Evolutionary conservation across 345 rosid genomes (phyloP).

Genomic region (Linum trigynum): DNA sequence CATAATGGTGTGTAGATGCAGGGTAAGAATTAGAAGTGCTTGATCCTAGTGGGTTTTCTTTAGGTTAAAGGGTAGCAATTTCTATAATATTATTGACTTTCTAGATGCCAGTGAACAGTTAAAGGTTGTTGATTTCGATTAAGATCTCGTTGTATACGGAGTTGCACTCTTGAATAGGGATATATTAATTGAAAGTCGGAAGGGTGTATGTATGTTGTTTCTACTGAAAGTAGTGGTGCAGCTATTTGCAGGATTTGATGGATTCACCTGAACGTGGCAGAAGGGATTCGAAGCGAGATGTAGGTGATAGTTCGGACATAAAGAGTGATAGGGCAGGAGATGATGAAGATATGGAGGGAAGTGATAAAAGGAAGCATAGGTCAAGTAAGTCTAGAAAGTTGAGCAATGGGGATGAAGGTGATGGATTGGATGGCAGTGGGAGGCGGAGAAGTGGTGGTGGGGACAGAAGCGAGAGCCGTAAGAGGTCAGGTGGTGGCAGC

Average conservation of each 20-base stretch:
- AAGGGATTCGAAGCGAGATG: conserved; percentile 33
- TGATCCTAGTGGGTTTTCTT: too few relatives aligned
- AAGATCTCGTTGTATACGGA: too few relatives aligned
- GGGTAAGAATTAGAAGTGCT: too few relatives aligned
- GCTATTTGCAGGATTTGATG: conserved; percentile 17
- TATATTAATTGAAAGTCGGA: too few relatives aligned
- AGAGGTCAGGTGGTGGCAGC: conserved; percentile 41
- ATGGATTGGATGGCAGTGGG: conserved; percentile 44
- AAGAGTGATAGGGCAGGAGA: conserved; percentile 42
- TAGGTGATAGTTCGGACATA: conserved; percentile 34
- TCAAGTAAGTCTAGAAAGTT: conserved; percentile 52
- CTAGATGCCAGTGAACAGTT: too few relatives aligned
- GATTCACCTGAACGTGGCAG: conserved; percentile 57
- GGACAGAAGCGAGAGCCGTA: conserved; percentile 49
- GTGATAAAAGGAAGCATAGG: conserved; percentile 55
- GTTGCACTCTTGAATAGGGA: too few relatives aligned
- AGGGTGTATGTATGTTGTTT: too few relatives aligned
- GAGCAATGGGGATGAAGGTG: conserved; percentile 43
- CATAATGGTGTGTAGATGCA: too few relatives aligned
- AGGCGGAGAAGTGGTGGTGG: conserved; percentile 45
- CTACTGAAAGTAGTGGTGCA: too few relatives aligned
- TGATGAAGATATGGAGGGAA: conserved; percentile 49
- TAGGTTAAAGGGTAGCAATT: too few relatives aligned
- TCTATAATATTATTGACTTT: too few relatives aligned
- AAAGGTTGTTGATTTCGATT: too few relatives aligned